phyloP scores from a whole-genome alignment of 2,329 filamentous ascomycete genomes.

The Amphichorda felina region DNA sequence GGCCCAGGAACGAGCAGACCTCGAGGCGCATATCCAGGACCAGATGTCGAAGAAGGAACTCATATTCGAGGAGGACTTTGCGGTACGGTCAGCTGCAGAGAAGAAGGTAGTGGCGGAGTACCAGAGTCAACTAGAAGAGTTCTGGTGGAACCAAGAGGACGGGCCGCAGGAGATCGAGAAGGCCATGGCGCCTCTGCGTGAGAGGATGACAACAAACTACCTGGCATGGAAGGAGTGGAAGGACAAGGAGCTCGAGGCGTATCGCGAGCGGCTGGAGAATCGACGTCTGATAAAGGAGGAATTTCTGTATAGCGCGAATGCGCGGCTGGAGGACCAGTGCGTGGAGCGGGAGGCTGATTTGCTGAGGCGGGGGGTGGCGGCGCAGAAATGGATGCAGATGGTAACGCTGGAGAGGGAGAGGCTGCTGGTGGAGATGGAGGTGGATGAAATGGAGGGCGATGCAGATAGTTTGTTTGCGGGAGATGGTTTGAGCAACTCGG shows the following conservation, averaged over 20 bases:
- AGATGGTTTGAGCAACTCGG: too few relatives aligned
- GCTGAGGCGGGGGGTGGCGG: conserved; percentile 22
- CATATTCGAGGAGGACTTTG: conserved; percentile 26
- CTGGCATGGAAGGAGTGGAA: conserved; percentile 27
- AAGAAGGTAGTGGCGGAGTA: conserved; percentile 31
- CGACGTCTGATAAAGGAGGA: conserved; percentile 26
- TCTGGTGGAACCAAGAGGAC: conserved; percentile 23
- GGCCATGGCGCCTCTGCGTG: conserved; percentile 21
- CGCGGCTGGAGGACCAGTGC: conserved; percentile 14
- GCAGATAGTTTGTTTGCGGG: conserved; percentile 18
- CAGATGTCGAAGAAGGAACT: conserved; percentile 21
- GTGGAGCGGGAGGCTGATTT: conserved; percentile 18
- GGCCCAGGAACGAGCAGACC: conserved; percentile 15
- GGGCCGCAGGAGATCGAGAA: conserved; percentile 16
- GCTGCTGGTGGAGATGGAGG: conserved; percentile 28
- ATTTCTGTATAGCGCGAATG: conserved; percentile 26
- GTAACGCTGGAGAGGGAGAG: conserved; percentile 30
- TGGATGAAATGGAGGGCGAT: conserved; percentile 29
- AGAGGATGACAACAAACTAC: conserved; percentile 27
- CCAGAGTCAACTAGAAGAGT: conserved; percentile 20
- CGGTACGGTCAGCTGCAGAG: conserved; percentile 26
- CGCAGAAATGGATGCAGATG: conserved; percentile 33
- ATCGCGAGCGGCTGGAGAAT: conserved; percentile 23
- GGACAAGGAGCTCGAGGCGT: conserved; percentile 24
- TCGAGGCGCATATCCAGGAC: conserved; percentile 11